Conservation (phyloP, 176 grass and related monocot genomes). For the Chloris gayana region DNA sequence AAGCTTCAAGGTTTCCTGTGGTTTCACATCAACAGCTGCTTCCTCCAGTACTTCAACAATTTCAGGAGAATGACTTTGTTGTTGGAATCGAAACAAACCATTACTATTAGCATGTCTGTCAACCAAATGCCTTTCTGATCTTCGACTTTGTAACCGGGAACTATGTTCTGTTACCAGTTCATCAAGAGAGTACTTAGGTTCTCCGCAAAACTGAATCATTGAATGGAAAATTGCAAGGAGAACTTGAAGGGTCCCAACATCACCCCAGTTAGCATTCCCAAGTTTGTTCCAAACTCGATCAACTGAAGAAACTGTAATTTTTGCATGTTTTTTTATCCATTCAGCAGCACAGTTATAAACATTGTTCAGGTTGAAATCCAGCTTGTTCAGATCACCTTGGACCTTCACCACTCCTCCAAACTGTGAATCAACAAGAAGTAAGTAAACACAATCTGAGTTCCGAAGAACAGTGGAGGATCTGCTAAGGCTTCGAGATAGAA, state of each 20-base stretch:
- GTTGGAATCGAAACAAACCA: constrained; percentile 70
- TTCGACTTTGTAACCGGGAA: constrained; percentile 83
- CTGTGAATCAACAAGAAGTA: constrained; percentile 95
- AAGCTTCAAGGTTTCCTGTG: constrained; percentile 76
- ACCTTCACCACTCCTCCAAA: constrained; percentile 90
- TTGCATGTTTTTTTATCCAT: constrained; percentile 82
- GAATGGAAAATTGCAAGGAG: constrained; percentile 85
- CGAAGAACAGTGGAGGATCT: constrained; percentile 70
- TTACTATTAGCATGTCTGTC: constrained; percentile 72
- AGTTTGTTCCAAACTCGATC: constrained; percentile 98
- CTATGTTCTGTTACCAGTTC: constrained; percentile 83
- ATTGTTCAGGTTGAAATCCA: constrained; percentile 80
- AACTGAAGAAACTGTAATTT: constrained; percentile 80
- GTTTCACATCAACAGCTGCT: constrained; percentile 54
- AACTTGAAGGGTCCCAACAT: constrained; percentile 89
- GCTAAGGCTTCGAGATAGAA: constrained; percentile 89
- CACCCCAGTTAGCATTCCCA: constrained; percentile 96
- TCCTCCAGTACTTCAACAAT: constrained; percentile 89
- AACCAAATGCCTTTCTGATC: constrained; percentile 89
- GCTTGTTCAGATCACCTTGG: constrained; percentile 87
- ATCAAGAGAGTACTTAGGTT: constrained; percentile 76
- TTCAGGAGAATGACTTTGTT: constrained; percentile 82
- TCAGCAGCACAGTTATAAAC: constrained; percentile 86
- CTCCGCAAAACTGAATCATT: constrained; percentile 80
- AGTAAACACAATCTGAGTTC: constrained; percentile 83